These are phyloP conservation scores for Hippophae tibetana DNA, from an alignment of 306 rosid species.

Conservation along the genomic window DNA sequence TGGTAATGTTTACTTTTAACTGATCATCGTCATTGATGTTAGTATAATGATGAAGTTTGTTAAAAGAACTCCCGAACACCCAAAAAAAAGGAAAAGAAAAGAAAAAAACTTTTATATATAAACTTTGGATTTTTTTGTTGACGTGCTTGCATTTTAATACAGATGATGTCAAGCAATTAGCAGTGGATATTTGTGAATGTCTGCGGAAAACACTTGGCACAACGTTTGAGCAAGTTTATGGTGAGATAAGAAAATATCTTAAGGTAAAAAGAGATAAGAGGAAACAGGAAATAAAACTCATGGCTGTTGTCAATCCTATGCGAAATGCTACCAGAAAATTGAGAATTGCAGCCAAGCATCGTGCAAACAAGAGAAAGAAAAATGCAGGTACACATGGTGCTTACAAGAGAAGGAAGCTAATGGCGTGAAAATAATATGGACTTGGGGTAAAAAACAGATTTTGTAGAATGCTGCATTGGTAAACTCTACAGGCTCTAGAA, in stretches of 20 bases:
- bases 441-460: no score
- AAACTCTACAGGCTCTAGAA: no score
- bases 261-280: conserved; percentile 64
- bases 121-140: not conserved
- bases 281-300: conserved; percentile 62
- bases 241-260: conserved; percentile 51
- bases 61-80: not conserved
- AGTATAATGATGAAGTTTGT: no score
- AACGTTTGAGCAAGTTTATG: conserved; percentile 40
- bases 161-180: conserved; percentile 59
- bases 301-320: conserved; percentile 80
- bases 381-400: conserved; percentile 19
- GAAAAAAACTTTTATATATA: not conserved
- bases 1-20: no score
- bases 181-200: conserved; percentile 37
- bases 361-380: conserved; percentile 75
- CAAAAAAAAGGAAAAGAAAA: no score
- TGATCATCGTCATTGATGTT: no score
- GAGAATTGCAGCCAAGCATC: conserved; percentile 58
- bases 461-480: no score
- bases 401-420: no score
- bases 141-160: conserved; percentile 14
- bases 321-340: conserved; percentile 70
- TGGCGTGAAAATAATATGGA: no score
- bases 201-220: conserved; percentile 46